Evolutionary conservation across 768 basidiomycete genomes (phyloP), one percentile per base, ranked within the genome.

Genomic region (Multifurca ochricompacta): DNA sequence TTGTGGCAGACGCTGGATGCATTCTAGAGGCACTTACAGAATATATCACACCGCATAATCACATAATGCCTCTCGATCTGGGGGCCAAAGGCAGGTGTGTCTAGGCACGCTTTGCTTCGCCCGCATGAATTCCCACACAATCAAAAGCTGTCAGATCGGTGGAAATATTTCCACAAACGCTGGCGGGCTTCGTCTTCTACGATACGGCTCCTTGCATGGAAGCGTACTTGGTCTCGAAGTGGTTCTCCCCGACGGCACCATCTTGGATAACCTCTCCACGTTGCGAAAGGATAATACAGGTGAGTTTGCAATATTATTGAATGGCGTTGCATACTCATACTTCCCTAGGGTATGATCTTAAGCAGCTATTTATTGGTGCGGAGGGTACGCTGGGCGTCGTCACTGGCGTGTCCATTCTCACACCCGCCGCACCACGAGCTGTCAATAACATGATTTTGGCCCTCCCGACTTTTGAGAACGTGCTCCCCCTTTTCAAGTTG

Each of bases 91-190:
- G 94, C 68, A 94, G 91, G 90, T 87, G 54, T 32, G 72, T 23
- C 18, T 34, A 6, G 30, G 27, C n/a, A 10, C 4, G 2, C 9
- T 11, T 47, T 34, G 19, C 44, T 19, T 16, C 19, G 11, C 16
- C 32, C 7, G 0, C 16, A 23, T 48, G 37, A 36, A 16, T 30
- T 54, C 28, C 18, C 30, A 36, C 19, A 31, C n/a, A 1, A n/a
- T 36, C 28, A 31, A 66, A n/a, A 90, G 90, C 63, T 99, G 96
- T 74, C 95, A 98, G 65, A 94, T 99, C 59, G 96, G 95, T 44
- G 96, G 96, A 31, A 97, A 98, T 68, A 78, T 98, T 25, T 83
- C 96, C 1, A 98, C 96, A 4, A 99, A 99, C 65, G 96, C 96
- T 25, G 96, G 96, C 18, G 96, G 96, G n/a, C 77, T 99, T 7